Conservation (phyloP, 257 asterid genomes). For the Solanum pimpinellifolium region DNA sequence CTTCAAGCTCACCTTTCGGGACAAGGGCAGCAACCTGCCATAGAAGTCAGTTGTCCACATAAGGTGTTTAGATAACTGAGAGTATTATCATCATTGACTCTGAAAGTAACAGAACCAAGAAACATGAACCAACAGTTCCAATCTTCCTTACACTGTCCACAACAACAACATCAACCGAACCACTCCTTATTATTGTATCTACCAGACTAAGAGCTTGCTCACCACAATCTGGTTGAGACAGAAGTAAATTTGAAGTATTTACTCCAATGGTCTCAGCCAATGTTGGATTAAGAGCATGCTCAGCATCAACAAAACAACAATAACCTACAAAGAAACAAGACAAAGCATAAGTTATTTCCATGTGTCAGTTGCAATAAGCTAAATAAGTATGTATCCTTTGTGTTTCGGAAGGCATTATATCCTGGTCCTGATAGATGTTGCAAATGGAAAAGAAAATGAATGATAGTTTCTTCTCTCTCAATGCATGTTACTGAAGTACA, state of each 20-base stretch:
- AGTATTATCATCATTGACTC: slow-evolving; percentile 1
- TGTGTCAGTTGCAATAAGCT: background rate
- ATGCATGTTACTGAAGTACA: background rate
- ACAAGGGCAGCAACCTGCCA: slow-evolving; percentile 96
- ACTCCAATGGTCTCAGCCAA: slow-evolving; percentile 91
- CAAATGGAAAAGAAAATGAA: background rate
- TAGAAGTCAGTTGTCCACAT: background rate
- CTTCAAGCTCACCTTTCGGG: slow-evolving; percentile 95
- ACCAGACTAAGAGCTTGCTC: slow-evolving; percentile 98
- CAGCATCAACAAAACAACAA: slow-evolving; percentile 96
- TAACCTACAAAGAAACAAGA: slow-evolving; percentile 34
- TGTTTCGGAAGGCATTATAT: background rate
- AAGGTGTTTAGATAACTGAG: background rate
- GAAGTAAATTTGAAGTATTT: slow-evolving; percentile 64
- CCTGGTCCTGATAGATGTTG: background rate
- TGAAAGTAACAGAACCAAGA: background rate
- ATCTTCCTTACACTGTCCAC: slow-evolving; percentile 84
- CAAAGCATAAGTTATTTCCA: background rate
- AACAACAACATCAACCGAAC: slow-evolving; percentile 95
- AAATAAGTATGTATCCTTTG: background rate
- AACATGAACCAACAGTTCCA: background rate
- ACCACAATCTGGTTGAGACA: slow-evolving; percentile 96
- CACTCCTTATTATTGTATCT: slow-evolving; percentile 94
- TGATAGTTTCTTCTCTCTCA: background rate
- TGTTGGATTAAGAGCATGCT: slow-evolving; percentile 94